Evolutionary conservation across 768 basidiomycete species (phyloP), one percentile per base, ranked within the genome.

Genomic region (Hygrocybe punicea): DNA sequence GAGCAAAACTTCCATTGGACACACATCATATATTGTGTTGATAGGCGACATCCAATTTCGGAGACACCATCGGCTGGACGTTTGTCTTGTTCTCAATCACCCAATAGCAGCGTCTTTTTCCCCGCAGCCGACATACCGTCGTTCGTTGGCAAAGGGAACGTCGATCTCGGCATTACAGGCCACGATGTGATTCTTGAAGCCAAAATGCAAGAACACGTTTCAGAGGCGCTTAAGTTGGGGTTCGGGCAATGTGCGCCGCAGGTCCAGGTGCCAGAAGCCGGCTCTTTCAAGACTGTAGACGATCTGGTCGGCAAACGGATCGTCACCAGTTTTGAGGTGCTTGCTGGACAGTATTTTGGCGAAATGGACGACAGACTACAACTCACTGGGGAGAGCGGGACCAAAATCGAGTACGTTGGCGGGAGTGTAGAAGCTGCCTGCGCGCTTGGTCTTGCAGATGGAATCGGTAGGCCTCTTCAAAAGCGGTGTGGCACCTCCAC

Each of bases 391-490:
- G 82, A 81, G 9, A 67, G 81, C 37, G 77, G 74, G 62, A 98
- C 97, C 0, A 83, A 81, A 69, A 91, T 99, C 29, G 91, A 95
- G 69, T 98, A 98, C 68, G 87, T 99, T 2, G 95, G 97, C 2
- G 97, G 97, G 2, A 96, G 93, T 65, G 97, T 99, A 1, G 97
- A 99, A 72, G 97, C 97, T 7, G 97, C 97, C 36, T 99, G 97
- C 75, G 84, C 97, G 1, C 78, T 99, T 11, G 97, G 97, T 1
- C 78, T 98, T 60, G 96, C 97, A 5, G 97, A 99, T 72, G 97
- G 94, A 7, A 98, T 99, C 56, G 92, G 93, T 93, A 63, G 86
- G 1, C 42, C 19, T 4, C 24, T 34, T 50, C 61, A 56, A 53
- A 23, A 5, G 47, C 19, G n/a, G 24, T 7, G 47, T 23, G 40